Percentiles rank a stretch among this genome's conserved stretches.
Conservation (phyloP, 2,329 filamentous ascomycete species). For the Trichoderma brevicompactum region DNA sequence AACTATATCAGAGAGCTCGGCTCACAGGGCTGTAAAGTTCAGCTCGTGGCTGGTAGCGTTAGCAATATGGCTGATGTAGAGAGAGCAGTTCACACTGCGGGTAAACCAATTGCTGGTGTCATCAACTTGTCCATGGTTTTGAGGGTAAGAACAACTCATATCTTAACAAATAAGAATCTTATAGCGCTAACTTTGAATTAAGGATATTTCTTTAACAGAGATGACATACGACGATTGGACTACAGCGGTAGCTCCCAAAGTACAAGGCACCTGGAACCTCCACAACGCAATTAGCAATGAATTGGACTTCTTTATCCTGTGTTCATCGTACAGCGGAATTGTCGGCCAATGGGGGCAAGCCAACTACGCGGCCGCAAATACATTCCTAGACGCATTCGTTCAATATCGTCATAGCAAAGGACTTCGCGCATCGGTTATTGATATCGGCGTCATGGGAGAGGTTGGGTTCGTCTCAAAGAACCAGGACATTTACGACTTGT, state of each 20-base stretch:
- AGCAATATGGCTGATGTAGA: slow-evolving; percentile 37
- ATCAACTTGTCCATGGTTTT: slow-evolving; percentile 48
- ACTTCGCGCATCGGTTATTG: slow-evolving; percentile 44
- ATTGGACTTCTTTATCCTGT: slow-evolving; percentile 44
- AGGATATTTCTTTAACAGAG: slow-evolving; percentile 27
- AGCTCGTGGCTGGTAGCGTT: slow-evolving; percentile 42
- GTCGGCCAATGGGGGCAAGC: slow-evolving; percentile 42
- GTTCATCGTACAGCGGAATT: slow-evolving; percentile 37
- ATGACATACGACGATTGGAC: slow-evolving; percentile 45
- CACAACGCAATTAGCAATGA: slow-evolving; percentile 33
- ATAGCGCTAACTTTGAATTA: too few species aligned
- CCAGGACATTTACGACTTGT: slow-evolving; percentile 27
- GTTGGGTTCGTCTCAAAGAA: slow-evolving; percentile 43
- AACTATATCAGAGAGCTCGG: slow-evolving; percentile 34
- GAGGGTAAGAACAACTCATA: not conserved
- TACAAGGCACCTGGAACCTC: slow-evolving; percentile 44
- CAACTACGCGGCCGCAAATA: slow-evolving; percentile 48
- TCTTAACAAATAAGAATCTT: too few species aligned
- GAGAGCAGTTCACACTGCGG: slow-evolving; percentile 30
- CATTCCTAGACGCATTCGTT: slow-evolving; percentile 47
- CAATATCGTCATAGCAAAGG: slow-evolving; percentile 43
- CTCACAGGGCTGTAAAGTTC: slow-evolving; percentile 35
- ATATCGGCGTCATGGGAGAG: slow-evolving; percentile 45
- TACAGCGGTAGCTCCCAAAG: slow-evolving; percentile 38
- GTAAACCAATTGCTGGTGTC: slow-evolving; percentile 45